Evolutionary conservation across 2,329 filamentous ascomycete genomes (phyloP), one percentile per base, ranked within the genome.

Genomic region (Alternaria sp.): DNA sequence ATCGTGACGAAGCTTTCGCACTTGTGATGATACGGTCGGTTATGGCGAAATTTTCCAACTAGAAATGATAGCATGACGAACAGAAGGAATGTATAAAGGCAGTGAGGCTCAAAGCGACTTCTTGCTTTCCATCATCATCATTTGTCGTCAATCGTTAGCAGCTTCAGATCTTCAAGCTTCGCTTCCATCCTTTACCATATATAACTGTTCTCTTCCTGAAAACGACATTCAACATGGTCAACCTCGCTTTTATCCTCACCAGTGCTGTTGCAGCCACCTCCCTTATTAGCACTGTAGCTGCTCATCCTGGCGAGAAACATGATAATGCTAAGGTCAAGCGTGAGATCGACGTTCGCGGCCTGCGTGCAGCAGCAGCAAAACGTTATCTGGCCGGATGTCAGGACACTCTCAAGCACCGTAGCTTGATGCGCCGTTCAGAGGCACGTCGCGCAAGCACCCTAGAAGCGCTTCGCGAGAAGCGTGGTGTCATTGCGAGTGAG

Each of bases 261-360:
- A 51, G 55, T 45, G 67, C 67, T 14, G 48, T 66, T 33, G 61
- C 59, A 17, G 62, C 57, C 13, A 57, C 67, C 44, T 66, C 63
- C 14, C 60, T 71, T 34, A 49, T 69, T 4, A 36, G 58, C 41
- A 45, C 62, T 31, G 62, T 60, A 13, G 17, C 60, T 34, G 73
- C 73, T 33, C 74, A 77, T 36, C 74, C 74, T 26, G 74, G 74
- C 33, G 74, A 77, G 58, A 69, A 72, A 45, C 73, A 76, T 46
- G 70, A 75, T 31, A 62, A 65, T 54, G 55, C 62, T 36, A 65
- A 69, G 28, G 54, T 76, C 59, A 72, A 70, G 62, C 67, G 72
- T 8, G 64, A 76, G 54, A 69, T 77, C 44, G 58, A 68, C 28
- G 67, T 48, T 33, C 70, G 73, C 51, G 61, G 71, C 14, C 34